These are phyloP conservation scores for Allium fistulosum DNA, from an alignment of 106 monocot genomes.

Conservation along the genomic window DNA sequence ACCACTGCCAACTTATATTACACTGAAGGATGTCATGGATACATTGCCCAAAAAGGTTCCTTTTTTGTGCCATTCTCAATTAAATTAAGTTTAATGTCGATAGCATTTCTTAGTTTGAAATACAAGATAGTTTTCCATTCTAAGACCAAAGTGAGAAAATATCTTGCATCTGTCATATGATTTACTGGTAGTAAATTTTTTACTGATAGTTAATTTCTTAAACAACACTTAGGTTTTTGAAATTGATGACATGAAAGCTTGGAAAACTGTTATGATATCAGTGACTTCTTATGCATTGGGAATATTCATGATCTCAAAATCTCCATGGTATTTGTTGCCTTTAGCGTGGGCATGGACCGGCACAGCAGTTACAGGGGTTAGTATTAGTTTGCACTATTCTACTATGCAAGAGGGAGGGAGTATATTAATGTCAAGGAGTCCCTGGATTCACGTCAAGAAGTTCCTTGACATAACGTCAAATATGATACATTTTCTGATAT, in stretches of 20 bases:
- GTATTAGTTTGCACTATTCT: conserved; percentile 5
- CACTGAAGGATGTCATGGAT: conserved; percentile 71
- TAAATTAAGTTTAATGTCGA: not conserved
- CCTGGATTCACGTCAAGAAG: no score
- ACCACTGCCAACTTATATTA: conserved; percentile 62
- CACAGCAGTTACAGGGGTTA: conserved; percentile 87
- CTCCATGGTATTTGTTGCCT: conserved; percentile 90
- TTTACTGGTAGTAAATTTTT: not conserved
- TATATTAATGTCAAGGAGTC: no score
- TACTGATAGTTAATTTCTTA: not conserved
- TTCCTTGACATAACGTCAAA: no score
- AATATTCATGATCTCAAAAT: conserved; percentile 56
- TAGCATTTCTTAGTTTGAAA: not conserved
- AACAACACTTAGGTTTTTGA: conserved; percentile 69
- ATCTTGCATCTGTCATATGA: not conserved
- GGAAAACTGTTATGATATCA: conserved; percentile 86
- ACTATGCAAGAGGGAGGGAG: not conserved
- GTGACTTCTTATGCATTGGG: conserved; percentile 74
- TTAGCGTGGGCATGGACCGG: conserved; percentile 98
- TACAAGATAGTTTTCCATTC: not conserved
- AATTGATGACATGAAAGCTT: conserved; percentile 88
- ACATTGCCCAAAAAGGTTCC: conserved; percentile 76
- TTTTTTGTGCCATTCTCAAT: not conserved
- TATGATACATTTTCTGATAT: no score
- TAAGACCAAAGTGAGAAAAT: not conserved